Base-by-base conservation (phyloP, 345 rosid genomes). In the Rhodamnia argentea region DNA sequence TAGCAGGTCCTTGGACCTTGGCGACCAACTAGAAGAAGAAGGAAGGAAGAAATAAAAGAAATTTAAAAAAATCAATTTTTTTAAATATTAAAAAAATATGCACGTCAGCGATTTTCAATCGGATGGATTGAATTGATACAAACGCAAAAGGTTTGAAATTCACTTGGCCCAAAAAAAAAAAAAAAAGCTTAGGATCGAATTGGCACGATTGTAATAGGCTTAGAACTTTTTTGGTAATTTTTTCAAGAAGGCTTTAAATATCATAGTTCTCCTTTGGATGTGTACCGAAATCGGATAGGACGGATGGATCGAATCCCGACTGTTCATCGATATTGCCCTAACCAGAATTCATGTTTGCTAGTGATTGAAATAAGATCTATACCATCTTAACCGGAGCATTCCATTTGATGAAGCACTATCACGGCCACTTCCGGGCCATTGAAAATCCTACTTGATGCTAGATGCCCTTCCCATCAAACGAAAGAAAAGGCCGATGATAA, bases 61-160 rank as follows among this genome's bases (percentile, higher is more conserved):
- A 42, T 42, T n/a, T n/a, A n/a, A 50, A 50, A 50, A 10, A 50
- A 10, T 50, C 11, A 50, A 10, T 10, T 50, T 11, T 50, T 50
- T 11, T 2, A 11, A 50, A 42, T 50, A 11, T 50, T 11, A 47
- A 47, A 47, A 47, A 47, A 50, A 50, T 2, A 50, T 11, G 3
- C 13, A 11, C 1, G 13, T 11, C 3, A 3, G 13, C 4, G 13
- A 50, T 11, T 50, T 50, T 3, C 52, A 4, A 2, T 0, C 13
- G 52, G 13, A 50, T 11, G 13, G 4, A 50, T 3, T 50, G 51
- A 50, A 50, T 50, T 50, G 51, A 1, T 4, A 50, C 4, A 10
- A 50, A 50, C 10, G 3, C 52, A 50, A 50, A 50, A 50, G 3
- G 3, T 2, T 50, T 50, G 11, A 11, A 50, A 50, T 37, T 59